Conservation (phyloP, 306 rosid species). For the Ormosia emarginata region DNA sequence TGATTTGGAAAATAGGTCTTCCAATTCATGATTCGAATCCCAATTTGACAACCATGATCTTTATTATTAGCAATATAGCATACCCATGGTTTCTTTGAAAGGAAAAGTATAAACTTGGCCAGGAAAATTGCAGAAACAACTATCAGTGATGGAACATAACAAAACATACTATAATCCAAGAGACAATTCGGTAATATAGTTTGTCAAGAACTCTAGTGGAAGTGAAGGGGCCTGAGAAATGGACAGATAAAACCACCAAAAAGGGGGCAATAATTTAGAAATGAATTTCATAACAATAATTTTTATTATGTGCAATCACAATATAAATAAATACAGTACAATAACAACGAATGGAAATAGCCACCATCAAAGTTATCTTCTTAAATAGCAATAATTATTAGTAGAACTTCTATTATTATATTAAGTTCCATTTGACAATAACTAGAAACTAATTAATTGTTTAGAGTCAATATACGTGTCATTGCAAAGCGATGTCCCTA, state of each 20-base stretch:
- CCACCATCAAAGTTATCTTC: neutral
- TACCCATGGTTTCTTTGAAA: constrained; percentile 89
- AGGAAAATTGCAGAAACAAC: constrained; percentile 91
- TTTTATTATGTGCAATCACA: neutral
- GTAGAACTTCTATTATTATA: neutral
- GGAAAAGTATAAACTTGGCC: constrained; percentile 62
- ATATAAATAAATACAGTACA: neutral
- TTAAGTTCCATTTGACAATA: neutral
- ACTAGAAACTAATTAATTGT: neutral
- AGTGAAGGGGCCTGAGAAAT: constrained; percentile 48
- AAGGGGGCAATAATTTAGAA: neutral
- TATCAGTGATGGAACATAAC: constrained; percentile 72
- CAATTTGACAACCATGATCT: too few species aligned
- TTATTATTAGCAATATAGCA: neutral
- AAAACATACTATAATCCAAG: constrained; percentile 79
- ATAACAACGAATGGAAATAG: neutral
- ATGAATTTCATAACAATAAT: neutral
- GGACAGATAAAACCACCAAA: neutral
- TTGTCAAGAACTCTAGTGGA: constrained; percentile 85
- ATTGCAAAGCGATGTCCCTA: neutral
- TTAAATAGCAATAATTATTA: neutral
- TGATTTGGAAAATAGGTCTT: too few species aligned
- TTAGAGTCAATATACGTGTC: too few species aligned
- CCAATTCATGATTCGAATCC: too few species aligned
- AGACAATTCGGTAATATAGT: constrained; percentile 80